Percentiles rank a stretch among this genome's conserved stretches.
phyloP scores from a whole-genome alignment of 2,329 filamentous ascomycete species.

The Geosmithia flava region DNA sequence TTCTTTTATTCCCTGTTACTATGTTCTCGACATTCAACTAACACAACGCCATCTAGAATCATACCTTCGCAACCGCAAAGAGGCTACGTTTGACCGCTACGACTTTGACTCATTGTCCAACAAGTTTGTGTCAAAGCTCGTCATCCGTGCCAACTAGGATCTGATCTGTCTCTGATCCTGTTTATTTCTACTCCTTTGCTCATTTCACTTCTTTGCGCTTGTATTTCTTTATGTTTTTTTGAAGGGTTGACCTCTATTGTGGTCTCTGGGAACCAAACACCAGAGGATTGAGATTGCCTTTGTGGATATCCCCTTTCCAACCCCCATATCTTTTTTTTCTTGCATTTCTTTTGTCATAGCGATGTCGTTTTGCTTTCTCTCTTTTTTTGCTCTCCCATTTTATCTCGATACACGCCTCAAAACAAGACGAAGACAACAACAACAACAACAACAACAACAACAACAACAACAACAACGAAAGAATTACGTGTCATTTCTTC shows the following conservation, averaged over 20 bases:
- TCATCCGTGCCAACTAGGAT: constrained; percentile 78
- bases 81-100: constrained; percentile 74
- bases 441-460: too few species aligned
- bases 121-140: constrained; percentile 93
- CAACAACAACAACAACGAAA: too few species aligned
- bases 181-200: background rate
- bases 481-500: too few species aligned
- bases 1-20: background rate
- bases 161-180: background rate
- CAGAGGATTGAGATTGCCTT: too few species aligned
- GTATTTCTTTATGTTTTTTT: background rate
- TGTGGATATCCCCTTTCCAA: too few species aligned
- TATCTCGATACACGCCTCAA: too few species aligned
- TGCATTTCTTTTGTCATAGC: constrained; percentile 13
- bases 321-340: too few species aligned
- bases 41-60: constrained; percentile 53
- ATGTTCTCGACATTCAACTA: constrained; percentile 13
- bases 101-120: constrained; percentile 95
- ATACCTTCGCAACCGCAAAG: constrained; percentile 70
- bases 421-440: too few species aligned
- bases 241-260: background rate
- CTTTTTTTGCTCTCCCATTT: too few species aligned
- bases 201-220: background rate
- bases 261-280: too few species aligned
- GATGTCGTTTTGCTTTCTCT: background rate